A percentile compares a stretch with the other conserved stretches of the same genome.
Evolutionary conservation across 169 alveolate species (phyloP).

Genomic region (Plasmodium fragile): DNA sequence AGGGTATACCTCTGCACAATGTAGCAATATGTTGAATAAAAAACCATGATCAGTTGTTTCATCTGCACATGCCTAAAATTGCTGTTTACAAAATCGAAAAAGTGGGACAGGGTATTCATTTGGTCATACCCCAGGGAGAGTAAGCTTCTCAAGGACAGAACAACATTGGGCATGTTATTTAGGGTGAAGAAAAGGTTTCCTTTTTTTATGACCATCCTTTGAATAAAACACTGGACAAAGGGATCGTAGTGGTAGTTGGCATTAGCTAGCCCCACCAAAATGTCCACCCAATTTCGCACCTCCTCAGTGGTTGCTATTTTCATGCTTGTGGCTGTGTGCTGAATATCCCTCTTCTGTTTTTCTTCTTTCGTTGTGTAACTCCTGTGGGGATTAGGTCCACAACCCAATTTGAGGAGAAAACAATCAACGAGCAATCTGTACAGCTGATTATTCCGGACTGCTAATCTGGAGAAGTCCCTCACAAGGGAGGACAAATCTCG

Average conservation of each 20-base stretch:
- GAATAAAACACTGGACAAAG: constrained; percentile 26
- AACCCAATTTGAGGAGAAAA: constrained; percentile 31
- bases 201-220: neutral
- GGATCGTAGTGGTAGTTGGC: constrained; percentile 32
- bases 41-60: constrained; percentile 57
- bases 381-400: neutral
- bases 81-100: neutral
- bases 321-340: neutral
- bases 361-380: neutral
- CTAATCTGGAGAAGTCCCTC: constrained; percentile 53
- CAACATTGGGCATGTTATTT: constrained; percentile 32
- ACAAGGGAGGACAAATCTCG: constrained; percentile 48
- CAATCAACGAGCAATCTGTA: constrained; percentile 22
- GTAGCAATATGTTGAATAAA: constrained; percentile 24
- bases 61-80: constrained; percentile 15
- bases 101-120: neutral
- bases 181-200: neutral
- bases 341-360: neutral
- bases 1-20: constrained; percentile 1
- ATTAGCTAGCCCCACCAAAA: constrained; percentile 39
- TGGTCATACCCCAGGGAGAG: constrained; percentile 23
- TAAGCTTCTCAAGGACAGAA: constrained; percentile 17
- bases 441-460: constrained; percentile 6
- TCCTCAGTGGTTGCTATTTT: neutral
- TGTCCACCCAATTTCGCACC: constrained; percentile 39